Conservation (phyloP, 2,329 filamentous ascomycete species). For the Aspergillus puulaauensis region DNA sequence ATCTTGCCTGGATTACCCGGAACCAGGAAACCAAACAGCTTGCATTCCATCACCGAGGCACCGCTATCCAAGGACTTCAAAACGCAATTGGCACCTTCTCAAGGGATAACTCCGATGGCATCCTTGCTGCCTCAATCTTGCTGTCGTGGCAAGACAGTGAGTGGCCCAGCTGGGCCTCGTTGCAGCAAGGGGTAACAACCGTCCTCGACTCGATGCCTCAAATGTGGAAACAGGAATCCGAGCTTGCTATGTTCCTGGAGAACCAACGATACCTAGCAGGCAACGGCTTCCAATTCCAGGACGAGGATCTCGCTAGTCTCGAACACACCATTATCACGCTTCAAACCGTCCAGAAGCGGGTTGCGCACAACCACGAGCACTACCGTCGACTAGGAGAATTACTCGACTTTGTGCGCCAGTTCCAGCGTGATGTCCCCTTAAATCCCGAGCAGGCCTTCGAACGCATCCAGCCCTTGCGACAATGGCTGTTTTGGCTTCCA, state of each 20-base stretch:
- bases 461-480: conserved; percentile 80
- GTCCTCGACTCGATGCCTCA: conserved; percentile 89
- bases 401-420: conserved; percentile 69
- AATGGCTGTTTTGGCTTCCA: conserved; percentile 96
- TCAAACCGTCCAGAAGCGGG: conserved; percentile 55
- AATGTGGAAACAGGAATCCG: conserved; percentile 81
- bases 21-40: conserved; percentile 83
- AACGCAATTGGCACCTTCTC: conserved; percentile 85
- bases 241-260: conserved; percentile 49
- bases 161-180: conserved; percentile 89
- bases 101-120: conserved; percentile 81
- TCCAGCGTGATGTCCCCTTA: conserved; percentile 68
- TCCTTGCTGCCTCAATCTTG: conserved; percentile 85
- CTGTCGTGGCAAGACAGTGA: conserved; percentile 96
- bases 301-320: conserved; percentile 70
- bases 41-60: conserved; percentile 82
- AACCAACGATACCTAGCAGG: conserved; percentile 39
- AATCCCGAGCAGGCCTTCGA: conserved; percentile 84
- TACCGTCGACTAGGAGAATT: conserved; percentile 68
- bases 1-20: conserved; percentile 85
- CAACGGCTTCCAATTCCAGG: conserved; percentile 39
- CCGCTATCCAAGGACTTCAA: conserved; percentile 83
- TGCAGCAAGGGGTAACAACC: conserved; percentile 87
- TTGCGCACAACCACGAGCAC: conserved; percentile 69
- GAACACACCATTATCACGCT: conserved; percentile 67